Conservation (phyloP, 805 yeast genomes). For the Candida takata region DNA sequence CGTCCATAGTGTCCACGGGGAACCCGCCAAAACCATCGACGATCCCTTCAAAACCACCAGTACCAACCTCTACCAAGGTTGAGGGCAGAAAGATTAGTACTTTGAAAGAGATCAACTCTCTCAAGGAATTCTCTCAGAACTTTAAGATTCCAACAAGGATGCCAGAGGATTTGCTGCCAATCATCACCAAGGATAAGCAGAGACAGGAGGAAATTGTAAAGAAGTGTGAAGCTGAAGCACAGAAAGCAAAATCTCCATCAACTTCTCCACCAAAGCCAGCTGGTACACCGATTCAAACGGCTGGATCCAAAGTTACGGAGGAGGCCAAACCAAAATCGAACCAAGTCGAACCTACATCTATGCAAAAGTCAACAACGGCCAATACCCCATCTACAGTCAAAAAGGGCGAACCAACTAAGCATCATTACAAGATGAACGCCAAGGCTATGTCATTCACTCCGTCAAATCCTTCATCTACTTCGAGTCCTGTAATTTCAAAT, state of each 20-base stretch:
- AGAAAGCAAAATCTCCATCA: constrained; percentile 4
- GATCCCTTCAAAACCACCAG: constrained; percentile 22
- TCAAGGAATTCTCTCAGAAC: constrained; percentile 73
- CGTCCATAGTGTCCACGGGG: constrained; percentile 52
- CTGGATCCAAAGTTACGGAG: no score
- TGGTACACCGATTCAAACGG: background rate
- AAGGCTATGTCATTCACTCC: constrained; percentile 64
- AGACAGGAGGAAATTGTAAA: constrained; percentile 55
- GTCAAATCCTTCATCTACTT: constrained; percentile 6
- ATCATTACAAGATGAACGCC: constrained; percentile 55
- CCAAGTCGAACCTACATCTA: background rate
- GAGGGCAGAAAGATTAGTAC: constrained; percentile 34
- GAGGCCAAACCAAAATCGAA: background rate
- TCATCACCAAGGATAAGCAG: constrained; percentile 57
- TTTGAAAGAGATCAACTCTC: constrained; percentile 59
- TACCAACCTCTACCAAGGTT: constrained; percentile 16
- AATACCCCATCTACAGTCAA: constrained; percentile 4
- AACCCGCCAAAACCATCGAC: constrained; percentile 12
- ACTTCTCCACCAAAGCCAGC: constrained; percentile 17
- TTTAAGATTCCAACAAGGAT: constrained; percentile 62
- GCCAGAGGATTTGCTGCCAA: constrained; percentile 52
- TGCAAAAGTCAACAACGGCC: constrained; percentile 1
- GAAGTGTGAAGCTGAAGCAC: constrained; percentile 13
- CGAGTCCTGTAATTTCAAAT: constrained; percentile 11
- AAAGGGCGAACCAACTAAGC: constrained; percentile 5